Evolutionary conservation across 306 rosid genomes (phyloP), one percentile per base, ranked within the genome.

Genomic region (Ceratonia siliqua): DNA sequence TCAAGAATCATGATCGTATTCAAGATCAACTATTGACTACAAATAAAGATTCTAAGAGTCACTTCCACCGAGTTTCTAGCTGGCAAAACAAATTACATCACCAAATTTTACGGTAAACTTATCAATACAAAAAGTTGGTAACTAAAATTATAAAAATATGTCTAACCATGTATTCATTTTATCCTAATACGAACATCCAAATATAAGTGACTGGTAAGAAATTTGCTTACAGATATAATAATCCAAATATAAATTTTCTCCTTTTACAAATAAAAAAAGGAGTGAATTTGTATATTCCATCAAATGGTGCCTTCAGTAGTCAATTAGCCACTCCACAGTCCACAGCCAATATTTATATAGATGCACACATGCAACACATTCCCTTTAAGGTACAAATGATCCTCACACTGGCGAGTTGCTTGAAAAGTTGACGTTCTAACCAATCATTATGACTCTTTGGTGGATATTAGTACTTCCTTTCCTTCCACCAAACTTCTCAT

Each of bases 341-440:
- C 14, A 56, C 25, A 50, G 53, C 17, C 30, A 36, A 64, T 42
- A 18, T 58, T 58, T 18, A 22, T 5, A 17, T 22, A 22, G 53
- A 64, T 42, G 38, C 22, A 12, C 2, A 20, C 58, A 21, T 1
- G 24, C 14, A 20, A 20, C 3, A 52, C 14, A 20, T n/a, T 15
- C 30, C 58, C 53, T 5, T 15, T 18, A 17, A 3, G 25, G 18
- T 8, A 2, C 17, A 38, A 42, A 65, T 22, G 42, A 65, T 24
- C 21, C 20, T n/a, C 35, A 64, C 35, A 57, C 21, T 32, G 39
- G 52, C 36, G 28, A 27, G 46, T 12, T 41, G 30, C 48, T 18
- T 62, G 17, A 36, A 62, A 62, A 5, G 65, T 59, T 59, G 49
- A 39, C 38, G 50, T 62, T 36, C 27, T 35, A 62, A 62, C 48